Conservation (phyloP, 441 rosid species). For the Hura crepitans region DNA sequence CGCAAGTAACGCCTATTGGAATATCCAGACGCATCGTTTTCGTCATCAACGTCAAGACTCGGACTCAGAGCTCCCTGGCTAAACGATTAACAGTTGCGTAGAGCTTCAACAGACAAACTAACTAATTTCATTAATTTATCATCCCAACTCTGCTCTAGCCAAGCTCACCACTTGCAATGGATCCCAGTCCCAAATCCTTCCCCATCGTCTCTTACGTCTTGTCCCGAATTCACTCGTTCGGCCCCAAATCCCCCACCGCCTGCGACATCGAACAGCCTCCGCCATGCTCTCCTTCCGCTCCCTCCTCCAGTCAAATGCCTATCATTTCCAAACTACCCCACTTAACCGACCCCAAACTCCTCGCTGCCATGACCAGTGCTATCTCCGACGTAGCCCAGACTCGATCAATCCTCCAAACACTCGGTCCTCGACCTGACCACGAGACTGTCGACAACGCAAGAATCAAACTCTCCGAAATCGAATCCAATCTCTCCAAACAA, state of each 20-base stretch:
- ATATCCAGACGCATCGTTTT: neutral
- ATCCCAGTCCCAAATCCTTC: slow-evolving; percentile 53
- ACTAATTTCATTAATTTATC: neutral
- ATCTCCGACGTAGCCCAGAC: slow-evolving; percentile 69
- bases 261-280: slow-evolving; percentile 52
- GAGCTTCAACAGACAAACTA: neutral
- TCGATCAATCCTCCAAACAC: slow-evolving; percentile 62
- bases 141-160: neutral
- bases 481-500: slow-evolving; percentile 46
- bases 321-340: slow-evolving; percentile 55
- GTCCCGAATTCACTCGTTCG: slow-evolving; percentile 53
- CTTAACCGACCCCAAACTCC: slow-evolving; percentile 54
- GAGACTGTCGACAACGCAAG: slow-evolving; percentile 73
- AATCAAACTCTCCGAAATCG: slow-evolving; percentile 51
- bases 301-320: slow-evolving; percentile 29
- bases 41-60: neutral
- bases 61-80: too few relatives aligned
- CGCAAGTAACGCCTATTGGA: neutral
- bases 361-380: slow-evolving; percentile 71
- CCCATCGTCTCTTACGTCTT: slow-evolving; percentile 77
- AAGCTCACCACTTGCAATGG: slow-evolving; percentile 29
- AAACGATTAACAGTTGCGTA: neutral
- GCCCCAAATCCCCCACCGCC: slow-evolving; percentile 28
- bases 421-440: slow-evolving; percentile 91
- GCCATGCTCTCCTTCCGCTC: slow-evolving; percentile 22